These are phyloP conservation scores for Diaporthe citri DNA, from an alignment of 2,329 filamentous ascomycete species.

Conservation along the genomic window DNA sequence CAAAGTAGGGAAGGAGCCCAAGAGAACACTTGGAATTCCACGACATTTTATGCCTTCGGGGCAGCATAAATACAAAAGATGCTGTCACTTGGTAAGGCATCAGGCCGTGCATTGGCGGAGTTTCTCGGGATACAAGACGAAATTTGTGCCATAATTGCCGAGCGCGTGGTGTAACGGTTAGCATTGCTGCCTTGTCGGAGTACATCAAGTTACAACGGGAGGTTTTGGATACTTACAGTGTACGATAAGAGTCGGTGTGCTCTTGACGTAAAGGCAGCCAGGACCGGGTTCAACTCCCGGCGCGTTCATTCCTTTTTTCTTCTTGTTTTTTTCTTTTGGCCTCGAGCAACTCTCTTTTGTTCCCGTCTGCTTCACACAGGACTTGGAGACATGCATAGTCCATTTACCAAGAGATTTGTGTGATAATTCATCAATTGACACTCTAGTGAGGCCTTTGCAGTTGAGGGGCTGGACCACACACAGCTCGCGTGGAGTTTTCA, in stretches of 20 bases:
- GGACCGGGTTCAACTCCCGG: not conserved
- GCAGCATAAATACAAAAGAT: no score
- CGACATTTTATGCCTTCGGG: no score
- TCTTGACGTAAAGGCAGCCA: not conserved
- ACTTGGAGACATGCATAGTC: not conserved
- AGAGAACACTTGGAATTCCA: no score
- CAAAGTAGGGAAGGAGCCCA: no score
- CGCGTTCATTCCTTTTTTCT: not conserved
- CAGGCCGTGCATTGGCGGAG: not conserved
- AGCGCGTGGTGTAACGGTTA: not conserved
- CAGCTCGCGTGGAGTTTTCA: no score
- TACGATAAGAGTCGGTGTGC: not conserved
- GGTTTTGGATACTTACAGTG: not conserved
- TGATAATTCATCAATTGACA: not conserved
- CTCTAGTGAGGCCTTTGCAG: not conserved
- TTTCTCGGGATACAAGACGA: not conserved
- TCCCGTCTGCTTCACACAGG: no score
- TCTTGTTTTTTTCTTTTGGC: not conserved
- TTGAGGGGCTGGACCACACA: not conserved
- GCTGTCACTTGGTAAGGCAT: not conserved
- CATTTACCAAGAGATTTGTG: no score
- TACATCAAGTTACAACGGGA: not conserved
- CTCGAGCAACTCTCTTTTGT: not conserved
- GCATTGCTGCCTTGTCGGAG: not conserved
- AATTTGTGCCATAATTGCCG: not conserved